Evolutionary conservation across 2,329 filamentous ascomycete genomes (phyloP).

Genomic region (Microsporum audouinii): DNA sequence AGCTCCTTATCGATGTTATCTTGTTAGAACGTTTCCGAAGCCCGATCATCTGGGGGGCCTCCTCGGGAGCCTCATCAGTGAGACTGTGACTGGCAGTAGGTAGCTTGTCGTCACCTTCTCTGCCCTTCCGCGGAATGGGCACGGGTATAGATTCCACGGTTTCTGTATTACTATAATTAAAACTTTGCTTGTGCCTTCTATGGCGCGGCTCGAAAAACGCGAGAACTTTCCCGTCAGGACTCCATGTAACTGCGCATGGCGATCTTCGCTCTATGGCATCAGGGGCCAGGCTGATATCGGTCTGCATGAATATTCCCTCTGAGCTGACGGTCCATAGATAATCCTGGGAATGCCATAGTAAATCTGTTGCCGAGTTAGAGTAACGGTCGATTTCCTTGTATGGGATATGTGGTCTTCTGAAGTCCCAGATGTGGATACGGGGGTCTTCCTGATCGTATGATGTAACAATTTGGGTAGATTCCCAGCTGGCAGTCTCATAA

Average conservation of each 20-base stretch:
- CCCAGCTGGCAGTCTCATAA: conserved; percentile 42
- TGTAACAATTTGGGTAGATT: conserved; percentile 52
- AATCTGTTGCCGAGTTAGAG: conserved; percentile 44
- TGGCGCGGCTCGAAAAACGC: conserved; percentile 44
- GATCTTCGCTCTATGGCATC: conserved; percentile 48
- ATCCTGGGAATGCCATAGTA: conserved; percentile 54
- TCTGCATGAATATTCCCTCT: conserved; percentile 51
- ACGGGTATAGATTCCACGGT: conserved; percentile 17
- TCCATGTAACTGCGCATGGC: conserved; percentile 46
- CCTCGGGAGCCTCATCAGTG: conserved; percentile 47
- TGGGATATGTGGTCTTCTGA: conserved; percentile 50
- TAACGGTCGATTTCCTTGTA: conserved; percentile 50
- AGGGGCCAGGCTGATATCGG: conserved; percentile 48
- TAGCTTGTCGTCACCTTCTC: conserved; percentile 37
- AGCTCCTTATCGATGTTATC: conserved; percentile 34
- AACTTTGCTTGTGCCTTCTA: conserved; percentile 31
- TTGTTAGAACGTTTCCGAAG: conserved; percentile 39
- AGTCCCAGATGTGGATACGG: conserved; percentile 53
- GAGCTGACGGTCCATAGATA: conserved; percentile 53
- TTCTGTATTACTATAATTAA: conserved; percentile 23
- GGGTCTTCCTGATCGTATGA: conserved; percentile 52
- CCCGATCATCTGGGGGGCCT: conserved; percentile 42
- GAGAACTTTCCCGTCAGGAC: conserved; percentile 46
- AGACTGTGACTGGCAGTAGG: conserved; percentile 39
- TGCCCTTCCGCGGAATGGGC: conserved; percentile 24